Evolutionary conservation across 306 rosid species (phyloP).

Genomic region (Quercus engelmannii): DNA sequence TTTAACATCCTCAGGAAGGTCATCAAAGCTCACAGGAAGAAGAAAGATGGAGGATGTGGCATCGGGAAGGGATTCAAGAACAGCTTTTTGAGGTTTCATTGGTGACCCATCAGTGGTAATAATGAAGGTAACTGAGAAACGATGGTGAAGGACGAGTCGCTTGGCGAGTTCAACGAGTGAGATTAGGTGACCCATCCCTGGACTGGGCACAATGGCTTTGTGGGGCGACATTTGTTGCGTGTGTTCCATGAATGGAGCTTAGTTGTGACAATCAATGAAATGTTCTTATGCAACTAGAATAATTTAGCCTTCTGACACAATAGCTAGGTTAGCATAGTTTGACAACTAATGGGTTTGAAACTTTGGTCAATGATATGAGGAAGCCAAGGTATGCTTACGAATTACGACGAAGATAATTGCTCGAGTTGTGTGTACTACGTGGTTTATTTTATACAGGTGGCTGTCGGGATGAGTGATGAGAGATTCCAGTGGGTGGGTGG

Average conservation of each 20-base stretch:
- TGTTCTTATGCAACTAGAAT: too few relatives aligned
- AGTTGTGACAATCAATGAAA: too few relatives aligned
- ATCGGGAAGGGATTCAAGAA: conserved; percentile 15
- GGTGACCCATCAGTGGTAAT: conserved; percentile 26
- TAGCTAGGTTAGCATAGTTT: too few relatives aligned
- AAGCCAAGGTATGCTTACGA: too few relatives aligned
- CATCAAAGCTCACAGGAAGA: conserved; percentile 10
- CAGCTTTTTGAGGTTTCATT: conserved; percentile 3
- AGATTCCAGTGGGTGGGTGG: too few relatives aligned
- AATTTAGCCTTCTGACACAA: too few relatives aligned
- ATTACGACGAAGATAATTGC: too few relatives aligned
- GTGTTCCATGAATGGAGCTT: neutral
- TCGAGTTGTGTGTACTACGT: too few relatives aligned
- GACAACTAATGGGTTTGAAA: too few relatives aligned
- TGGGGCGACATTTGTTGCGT: neutral
- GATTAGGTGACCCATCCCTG: conserved; percentile 23
- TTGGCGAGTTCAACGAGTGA: conserved; percentile 22
- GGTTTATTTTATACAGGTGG: too few relatives aligned
- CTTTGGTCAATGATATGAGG: too few relatives aligned
- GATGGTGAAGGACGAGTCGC: conserved; percentile 18
- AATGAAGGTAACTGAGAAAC: conserved; percentile 18
- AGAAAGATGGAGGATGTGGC: conserved; percentile 23
- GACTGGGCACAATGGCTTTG: conserved; percentile 21
- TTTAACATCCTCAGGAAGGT: conserved; percentile 1
- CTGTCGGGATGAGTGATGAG: too few relatives aligned